A percentile compares a stretch with the other conserved stretches of the same genome.
Evolutionary conservation across 768 basidiomycete species (phyloP).

Genomic region (Lactifluus rugatus): DNA sequence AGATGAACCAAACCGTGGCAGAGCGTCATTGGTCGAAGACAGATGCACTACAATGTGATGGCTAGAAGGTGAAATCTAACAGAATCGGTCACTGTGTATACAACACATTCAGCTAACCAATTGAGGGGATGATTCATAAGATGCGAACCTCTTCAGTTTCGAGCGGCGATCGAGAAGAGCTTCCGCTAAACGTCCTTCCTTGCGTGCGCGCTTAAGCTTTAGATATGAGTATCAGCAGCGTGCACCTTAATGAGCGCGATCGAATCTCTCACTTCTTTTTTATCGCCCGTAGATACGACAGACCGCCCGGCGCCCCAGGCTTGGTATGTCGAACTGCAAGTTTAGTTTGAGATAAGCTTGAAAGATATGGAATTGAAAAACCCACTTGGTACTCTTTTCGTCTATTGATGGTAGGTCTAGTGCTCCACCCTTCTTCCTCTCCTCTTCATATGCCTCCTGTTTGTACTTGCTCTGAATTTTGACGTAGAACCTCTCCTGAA

Average conservation of each 20-base stretch:
- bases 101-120: slow-evolving; percentile 3
- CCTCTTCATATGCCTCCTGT: slow-evolving; percentile 58
- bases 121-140: slow-evolving; percentile 1
- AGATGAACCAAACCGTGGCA: neutral
- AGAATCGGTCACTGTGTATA: slow-evolving; percentile 36
- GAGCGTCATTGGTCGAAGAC: neutral
- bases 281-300: slow-evolving; percentile 60
- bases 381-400: slow-evolving; percentile 68
- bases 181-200: slow-evolving; percentile 75
- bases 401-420: slow-evolving; percentile 37
- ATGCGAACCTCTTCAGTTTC: slow-evolving; percentile 68
- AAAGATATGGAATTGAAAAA: slow-evolving; percentile 14
- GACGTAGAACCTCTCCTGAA: slow-evolving; percentile 78
- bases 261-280: slow-evolving; percentile 48
- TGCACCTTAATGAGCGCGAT: neutral
- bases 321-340: slow-evolving; percentile 56
- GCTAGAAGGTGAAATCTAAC: slow-evolving; percentile 23
- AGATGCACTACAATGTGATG: neutral
- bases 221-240: slow-evolving; percentile 6
- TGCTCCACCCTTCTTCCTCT: slow-evolving; percentile 40
- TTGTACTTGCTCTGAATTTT: slow-evolving; percentile 87
- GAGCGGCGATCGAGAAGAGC: slow-evolving; percentile 69
- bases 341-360: neutral
- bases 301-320: slow-evolving; percentile 78
- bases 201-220: slow-evolving; percentile 67